A percentile compares a stretch with the other conserved stretches of the same genome.
phyloP scores from a whole-genome alignment of 345 rosid genomes.

The Eucalyptus victrix region DNA sequence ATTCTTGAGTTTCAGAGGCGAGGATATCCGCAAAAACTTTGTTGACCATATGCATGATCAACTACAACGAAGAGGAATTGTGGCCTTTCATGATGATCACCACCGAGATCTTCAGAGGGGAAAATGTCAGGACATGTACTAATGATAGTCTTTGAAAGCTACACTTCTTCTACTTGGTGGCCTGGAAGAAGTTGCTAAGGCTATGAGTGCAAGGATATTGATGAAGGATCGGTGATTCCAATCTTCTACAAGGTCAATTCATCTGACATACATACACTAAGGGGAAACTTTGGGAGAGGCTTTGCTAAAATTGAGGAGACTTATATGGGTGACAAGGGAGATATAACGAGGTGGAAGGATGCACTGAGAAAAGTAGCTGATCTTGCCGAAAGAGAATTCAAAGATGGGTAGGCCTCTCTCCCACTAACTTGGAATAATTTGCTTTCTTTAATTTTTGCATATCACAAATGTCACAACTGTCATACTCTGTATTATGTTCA shows the following conservation, averaged over 20 bases:
- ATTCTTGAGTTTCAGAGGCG: slow-evolving; percentile 7
- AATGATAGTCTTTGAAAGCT: too few species aligned
- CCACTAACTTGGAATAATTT: not conserved
- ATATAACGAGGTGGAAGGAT: not conserved
- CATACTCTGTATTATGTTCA: not conserved
- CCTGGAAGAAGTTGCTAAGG: too few species aligned
- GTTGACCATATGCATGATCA: not conserved
- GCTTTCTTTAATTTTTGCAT: not conserved
- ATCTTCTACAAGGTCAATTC: not conserved
- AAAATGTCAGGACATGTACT: too few species aligned
- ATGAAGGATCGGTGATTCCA: too few species aligned
- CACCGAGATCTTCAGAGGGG: too few species aligned
- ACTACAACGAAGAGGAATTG: not conserved
- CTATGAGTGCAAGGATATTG: too few species aligned
- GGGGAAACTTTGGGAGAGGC: not conserved
- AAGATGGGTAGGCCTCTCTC: not conserved
- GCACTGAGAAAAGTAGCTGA: not conserved
- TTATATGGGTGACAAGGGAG: not conserved
- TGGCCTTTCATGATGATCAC: not conserved
- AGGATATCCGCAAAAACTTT: slow-evolving; percentile 1
- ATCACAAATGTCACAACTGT: not conserved
- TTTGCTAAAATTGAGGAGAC: not conserved
- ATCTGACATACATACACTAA: not conserved
- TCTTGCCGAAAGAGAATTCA: not conserved
- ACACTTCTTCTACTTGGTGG: too few species aligned